Evolutionary conservation across 148 eudicot genomes (phyloP).

Genomic region (Euryodendron excelsum): DNA sequence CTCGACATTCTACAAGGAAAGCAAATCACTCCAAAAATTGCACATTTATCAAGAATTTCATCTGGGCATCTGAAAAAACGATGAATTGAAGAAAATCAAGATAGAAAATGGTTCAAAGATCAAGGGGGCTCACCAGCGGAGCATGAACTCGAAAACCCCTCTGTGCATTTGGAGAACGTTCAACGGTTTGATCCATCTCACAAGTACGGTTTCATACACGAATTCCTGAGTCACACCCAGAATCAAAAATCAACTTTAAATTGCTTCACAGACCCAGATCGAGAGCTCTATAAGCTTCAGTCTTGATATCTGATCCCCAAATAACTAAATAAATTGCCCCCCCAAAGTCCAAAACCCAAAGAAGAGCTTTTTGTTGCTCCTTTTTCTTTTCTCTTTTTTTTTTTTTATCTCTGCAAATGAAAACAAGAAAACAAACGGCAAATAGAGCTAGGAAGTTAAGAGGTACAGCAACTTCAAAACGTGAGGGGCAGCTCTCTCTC

Average conservation of each 20-base stretch:
- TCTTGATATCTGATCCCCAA: slow-evolving; percentile 16
- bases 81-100: slow-evolving; percentile 11
- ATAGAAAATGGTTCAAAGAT: slow-evolving; percentile 12
- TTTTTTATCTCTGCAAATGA: slow-evolving; percentile 24
- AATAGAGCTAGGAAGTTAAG: slow-evolving; percentile 10
- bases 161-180: slow-evolving; percentile 41
- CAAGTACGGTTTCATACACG: slow-evolving; percentile 21
- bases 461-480: slow-evolving; percentile 15
- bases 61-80: slow-evolving; percentile 19
- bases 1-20: not conserved
- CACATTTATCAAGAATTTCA: slow-evolving; percentile 21
- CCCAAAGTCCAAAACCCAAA: slow-evolving; percentile 14
- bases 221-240: slow-evolving; percentile 12
- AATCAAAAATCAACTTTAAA: not conserved
- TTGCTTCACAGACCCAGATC: slow-evolving; percentile 13
- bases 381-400: no score
- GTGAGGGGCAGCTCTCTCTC: not conserved
- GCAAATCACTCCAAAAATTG: not conserved
- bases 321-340: not conserved
- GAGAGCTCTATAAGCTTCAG: slow-evolving; percentile 15
- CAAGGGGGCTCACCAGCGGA: slow-evolving; percentile 59
- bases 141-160: slow-evolving; percentile 79
- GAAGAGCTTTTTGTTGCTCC: slow-evolving; percentile 7
- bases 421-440: slow-evolving; percentile 21
- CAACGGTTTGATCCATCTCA: slow-evolving; percentile 45